Evolutionary conservation across 2,329 filamentous ascomycete species (phyloP), one percentile per base, ranked within the genome.

Genomic region (Calonectria pteridis): DNA sequence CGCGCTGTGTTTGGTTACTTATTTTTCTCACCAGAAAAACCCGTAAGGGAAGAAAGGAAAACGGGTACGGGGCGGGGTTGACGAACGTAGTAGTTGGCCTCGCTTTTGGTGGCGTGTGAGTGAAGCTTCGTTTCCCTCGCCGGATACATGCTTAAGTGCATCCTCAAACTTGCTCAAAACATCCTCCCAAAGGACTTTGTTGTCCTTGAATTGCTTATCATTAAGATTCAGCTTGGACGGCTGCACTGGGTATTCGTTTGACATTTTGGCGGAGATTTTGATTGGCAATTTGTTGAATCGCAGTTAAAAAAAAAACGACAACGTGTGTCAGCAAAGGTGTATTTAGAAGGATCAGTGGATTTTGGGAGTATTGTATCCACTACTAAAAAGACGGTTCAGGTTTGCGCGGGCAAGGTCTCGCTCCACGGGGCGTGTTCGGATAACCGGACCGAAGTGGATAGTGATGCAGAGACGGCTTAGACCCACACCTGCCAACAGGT

Each of bases 111-210:
- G 84, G n/a, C 81, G 77, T 18, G 62, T 33, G 0, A 82, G 64
- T 6, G 84, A 83, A 2, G 74, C 75, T 1, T 79, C 69, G 59
- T 77, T 82, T 6, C 84, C 84, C 69, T 85, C 83, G 2, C 76
- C 74, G 11, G 75, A 77, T 0, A 82, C 81, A 10, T 77, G 72
- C 29, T 77, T 73, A n/a, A 85, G 68, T 7, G 76, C 73, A 4
- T 74, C 63, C 53, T 83, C 80, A 28, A 82, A 84, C 37, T 76
- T 76, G 4, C 81, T 74, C 16, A 85, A 66, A 0, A 75, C 58
- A 4, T 65, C 53, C 1, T 73, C 74, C 26, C 73, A 75, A 18
- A 53, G 67, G 16, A 4, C 20, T 28, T 46, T 50, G 29, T 74
- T 72, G 9, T 64, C 35, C 23, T 46, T 55, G 26, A 46, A 69